Evolutionary conservation across 352 stramenopile species (phyloP).

Genomic region (Thalassiosira hispida): DNA sequence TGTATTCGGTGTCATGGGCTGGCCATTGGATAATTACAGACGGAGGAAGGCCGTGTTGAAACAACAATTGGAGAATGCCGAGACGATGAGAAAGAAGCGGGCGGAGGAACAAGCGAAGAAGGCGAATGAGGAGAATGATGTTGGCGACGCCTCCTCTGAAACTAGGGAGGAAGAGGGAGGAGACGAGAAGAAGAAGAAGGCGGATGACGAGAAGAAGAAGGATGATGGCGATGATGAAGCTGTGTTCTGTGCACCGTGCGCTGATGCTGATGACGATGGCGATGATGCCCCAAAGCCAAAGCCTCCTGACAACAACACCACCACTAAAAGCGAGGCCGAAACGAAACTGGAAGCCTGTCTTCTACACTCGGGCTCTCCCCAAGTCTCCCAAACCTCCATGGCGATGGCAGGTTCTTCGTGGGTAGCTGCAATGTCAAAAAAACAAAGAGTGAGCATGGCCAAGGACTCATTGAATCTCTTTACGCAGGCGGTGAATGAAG

Average conservation of each 20-base stretch:
- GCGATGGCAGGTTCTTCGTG: no score
- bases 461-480: background rate
- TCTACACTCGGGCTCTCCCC: no score
- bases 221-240: background rate
- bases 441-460: background rate
- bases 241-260: no score
- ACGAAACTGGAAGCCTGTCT: no score
- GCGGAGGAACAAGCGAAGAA: slow-evolving; percentile 13
- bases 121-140: background rate
- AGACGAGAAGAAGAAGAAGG: slow-evolving; percentile 16
- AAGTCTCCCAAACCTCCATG: no score
- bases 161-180: slow-evolving; percentile 15
- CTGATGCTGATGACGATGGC: background rate
- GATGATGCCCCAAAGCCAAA: no score
- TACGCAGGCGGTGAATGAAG: background rate
- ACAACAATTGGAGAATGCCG: background rate
- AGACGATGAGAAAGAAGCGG: slow-evolving; percentile 14
- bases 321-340: no score
- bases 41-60: slow-evolving; percentile 7
- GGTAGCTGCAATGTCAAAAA: no score
- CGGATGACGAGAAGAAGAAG: background rate
- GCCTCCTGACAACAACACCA: background rate
- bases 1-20: slow-evolving; percentile 45
- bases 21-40: slow-evolving; percentile 29
- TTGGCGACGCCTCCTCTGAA: background rate